Base-by-base conservation (phyloP, 2,329 filamentous ascomycete genomes). In the Colletotrichum sp. region DNA sequence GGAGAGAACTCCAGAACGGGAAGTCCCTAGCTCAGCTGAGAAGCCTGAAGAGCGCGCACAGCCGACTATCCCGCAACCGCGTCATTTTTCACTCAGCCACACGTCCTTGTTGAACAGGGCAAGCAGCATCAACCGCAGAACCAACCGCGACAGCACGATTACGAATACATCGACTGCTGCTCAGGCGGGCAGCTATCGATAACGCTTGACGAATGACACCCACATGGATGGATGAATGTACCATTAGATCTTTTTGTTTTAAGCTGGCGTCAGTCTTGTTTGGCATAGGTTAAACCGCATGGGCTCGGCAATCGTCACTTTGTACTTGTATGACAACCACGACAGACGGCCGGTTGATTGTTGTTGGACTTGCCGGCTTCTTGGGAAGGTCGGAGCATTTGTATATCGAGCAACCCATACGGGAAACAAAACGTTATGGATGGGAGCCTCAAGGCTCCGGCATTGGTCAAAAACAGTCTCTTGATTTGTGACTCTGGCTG, bases 71-170 rank as follows among this genome's bases (percentile, higher is more conserved):
- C 26, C 65, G 10, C 64, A 65, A 34, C 59, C 74, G 76, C 85
- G 89, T 21, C 87, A 88, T 49, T 83, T 87, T 71, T 87, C 89
- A 1, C 81, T 89, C 30, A 85, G 86, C 16, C 87, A 87, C 69
- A 83, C 83, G 16, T 81, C 85, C 8, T 79, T 87, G 75, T 81
- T 89, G 44, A 85, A 83, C 74, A 86, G 90, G 72, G 84, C 85
- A 7, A 85, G 84, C 76, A 92, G 88, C 79, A 81, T 90, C 70
- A 87, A 84, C 77, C 82, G 87, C 78, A 81, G 85, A 69, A 81
- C 83, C 26, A 86, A 86, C 67, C 86, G 89, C 69, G 87, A 88
- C 71, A 87, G 86, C 78, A 84, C 83, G 71, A 84, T 87, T 74
- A 82, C 83, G 39, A 84, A 80, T 77, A 79, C 85, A 57, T 86